A percentile compares a stretch with the other conserved stretches of the same genome.
phyloP scores from a whole-genome alignment of 352 stramenopile species.

The Globisporangium megalacanthum region DNA sequence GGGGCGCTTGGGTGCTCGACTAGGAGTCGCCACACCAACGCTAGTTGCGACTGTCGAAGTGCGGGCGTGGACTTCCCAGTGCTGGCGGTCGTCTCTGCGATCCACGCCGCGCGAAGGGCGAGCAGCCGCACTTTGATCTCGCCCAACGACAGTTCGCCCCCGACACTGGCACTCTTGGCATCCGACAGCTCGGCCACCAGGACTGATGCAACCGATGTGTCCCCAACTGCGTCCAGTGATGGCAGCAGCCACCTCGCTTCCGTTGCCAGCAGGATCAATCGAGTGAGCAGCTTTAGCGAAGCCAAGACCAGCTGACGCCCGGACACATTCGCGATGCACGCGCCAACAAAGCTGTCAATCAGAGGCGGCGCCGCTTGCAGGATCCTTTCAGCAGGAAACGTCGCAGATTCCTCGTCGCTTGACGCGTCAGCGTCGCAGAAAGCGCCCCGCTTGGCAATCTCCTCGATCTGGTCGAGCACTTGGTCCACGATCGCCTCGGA shows the following conservation, averaged over 20 bases:
- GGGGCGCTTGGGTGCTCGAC: slow-evolving; percentile 23
- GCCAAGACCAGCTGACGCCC: slow-evolving; percentile 10
- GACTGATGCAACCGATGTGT: slow-evolving; percentile 5
- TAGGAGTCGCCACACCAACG: slow-evolving; percentile 42
- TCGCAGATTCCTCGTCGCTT: slow-evolving; percentile 1
- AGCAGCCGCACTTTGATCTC: slow-evolving; percentile 45
- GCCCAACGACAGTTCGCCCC: slow-evolving; percentile 12
- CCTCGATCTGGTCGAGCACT: slow-evolving; percentile 29
- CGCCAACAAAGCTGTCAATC: slow-evolving; percentile 18
- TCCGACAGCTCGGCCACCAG: slow-evolving; percentile 22
- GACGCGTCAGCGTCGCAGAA: not conserved
- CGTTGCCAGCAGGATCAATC: slow-evolving; percentile 21
- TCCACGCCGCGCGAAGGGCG: slow-evolving; percentile 49
- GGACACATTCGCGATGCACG: slow-evolving; percentile 24
- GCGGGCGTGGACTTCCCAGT: not conserved
- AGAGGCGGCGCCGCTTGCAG: slow-evolving; percentile 4
- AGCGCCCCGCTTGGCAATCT: slow-evolving; percentile 17
- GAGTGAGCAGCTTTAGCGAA: slow-evolving; percentile 34
- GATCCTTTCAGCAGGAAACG: not conserved
- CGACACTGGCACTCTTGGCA: slow-evolving; percentile 18
- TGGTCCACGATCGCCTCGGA: slow-evolving; percentile 24
- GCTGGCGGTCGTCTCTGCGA: slow-evolving; percentile 22
- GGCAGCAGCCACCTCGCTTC: slow-evolving; percentile 13
- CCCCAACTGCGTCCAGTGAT: not conserved
- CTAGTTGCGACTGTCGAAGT: slow-evolving; percentile 18